A percentile compares a stretch with the other conserved stretches of the same genome.
Conservation (phyloP, 2,329 filamentous ascomycete genomes). For the Seiridium unicorne region DNA sequence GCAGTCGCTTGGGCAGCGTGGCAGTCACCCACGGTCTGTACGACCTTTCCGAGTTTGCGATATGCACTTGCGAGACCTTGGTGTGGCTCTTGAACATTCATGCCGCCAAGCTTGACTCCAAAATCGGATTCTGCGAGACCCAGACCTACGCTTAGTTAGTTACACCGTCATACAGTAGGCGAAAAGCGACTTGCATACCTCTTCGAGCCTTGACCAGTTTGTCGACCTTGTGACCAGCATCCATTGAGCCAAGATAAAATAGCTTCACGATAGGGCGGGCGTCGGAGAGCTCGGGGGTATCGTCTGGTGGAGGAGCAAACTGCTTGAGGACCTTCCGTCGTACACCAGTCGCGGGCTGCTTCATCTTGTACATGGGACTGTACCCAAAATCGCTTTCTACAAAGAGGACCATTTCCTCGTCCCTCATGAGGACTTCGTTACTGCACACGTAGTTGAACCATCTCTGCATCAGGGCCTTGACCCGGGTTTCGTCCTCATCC, state of each 20-base stretch:
- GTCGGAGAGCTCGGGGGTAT: conserved; percentile 90
- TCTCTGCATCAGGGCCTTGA: conserved; percentile 86
- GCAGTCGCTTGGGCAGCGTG: conserved; percentile 96
- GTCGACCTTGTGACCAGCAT: conserved; percentile 95
- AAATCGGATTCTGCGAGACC: conserved; percentile 92
- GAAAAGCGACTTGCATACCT: conserved; percentile 55
- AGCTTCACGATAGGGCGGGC: conserved; percentile 89
- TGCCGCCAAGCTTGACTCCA: conserved; percentile 81
- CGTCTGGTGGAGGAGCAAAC: conserved; percentile 94
- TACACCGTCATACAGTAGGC: neutral
- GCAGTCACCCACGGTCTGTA: conserved; percentile 91
- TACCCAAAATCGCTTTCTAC: conserved; percentile 99
- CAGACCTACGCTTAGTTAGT: conserved; percentile 60
- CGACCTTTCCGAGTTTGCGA: conserved; percentile 88
- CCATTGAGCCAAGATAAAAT: conserved; percentile 94
- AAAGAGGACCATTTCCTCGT: conserved; percentile 96
- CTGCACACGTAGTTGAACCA: conserved; percentile 94
- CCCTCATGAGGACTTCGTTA: conserved; percentile 88
- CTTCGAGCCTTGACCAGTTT: conserved; percentile 87
- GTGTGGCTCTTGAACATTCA: conserved; percentile 90
- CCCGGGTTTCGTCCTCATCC: conserved; percentile 87
- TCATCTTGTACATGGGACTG: conserved; percentile 90
- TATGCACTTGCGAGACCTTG: conserved; percentile 85
- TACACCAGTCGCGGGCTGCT: conserved; percentile 94
- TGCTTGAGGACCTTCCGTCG: conserved; percentile 95